Base-by-base conservation (phyloP, 2,329 filamentous ascomycete species). In the Cryphonectria naterciae region DNA sequence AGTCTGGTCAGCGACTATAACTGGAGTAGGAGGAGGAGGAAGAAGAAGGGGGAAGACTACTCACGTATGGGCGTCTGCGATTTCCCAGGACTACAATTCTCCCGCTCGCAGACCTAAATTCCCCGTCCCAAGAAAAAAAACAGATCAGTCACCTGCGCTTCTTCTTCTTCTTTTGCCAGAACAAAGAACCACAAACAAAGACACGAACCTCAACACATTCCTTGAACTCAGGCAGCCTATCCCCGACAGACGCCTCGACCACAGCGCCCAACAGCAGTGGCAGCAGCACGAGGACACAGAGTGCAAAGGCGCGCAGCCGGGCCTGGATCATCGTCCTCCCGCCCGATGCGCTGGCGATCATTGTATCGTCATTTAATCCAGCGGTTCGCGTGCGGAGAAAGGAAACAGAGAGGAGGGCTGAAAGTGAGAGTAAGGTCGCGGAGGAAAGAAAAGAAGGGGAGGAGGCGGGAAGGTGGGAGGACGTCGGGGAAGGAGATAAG, bases 141-240 rank as follows among this genome's bases (percentile, higher is more conserved):
- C 56, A 60, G 41, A 65, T 60, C 72, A 37, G 62, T 8, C 41
- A 65, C 68, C n/a, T 35, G 35, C 60, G 10, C 60, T 41, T 28
- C 54, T 4, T 52, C 52, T 67, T 15, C 49, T 65, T 62, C n/a
- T 61, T 15, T 11, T 15, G 41, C 61, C 22, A n/a, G 46, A n/a
- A 6, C 6, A 22, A n/a, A 43, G 65, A 60, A 56, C n/a, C 4
- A 54, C n/a, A 49, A 7, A 17, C 17, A 49, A 17, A 4, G 7
- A 81, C 22, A 81, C 83, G 74, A 84, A 97, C 95, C 85, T 93
- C 83, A 68, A 98, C 89, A 80, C 96, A 99, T 80, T 94, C 86
- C 78, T 86, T 88, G 80, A 99, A 99, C 77, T 97, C 94, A 25
- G 93, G 93, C 72, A 97, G 85, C 69, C 89, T 87, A 81, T 99